These are phyloP conservation scores for Lycium barbarum DNA, from an alignment of 257 asterid species.

Conservation along the genomic window DNA sequence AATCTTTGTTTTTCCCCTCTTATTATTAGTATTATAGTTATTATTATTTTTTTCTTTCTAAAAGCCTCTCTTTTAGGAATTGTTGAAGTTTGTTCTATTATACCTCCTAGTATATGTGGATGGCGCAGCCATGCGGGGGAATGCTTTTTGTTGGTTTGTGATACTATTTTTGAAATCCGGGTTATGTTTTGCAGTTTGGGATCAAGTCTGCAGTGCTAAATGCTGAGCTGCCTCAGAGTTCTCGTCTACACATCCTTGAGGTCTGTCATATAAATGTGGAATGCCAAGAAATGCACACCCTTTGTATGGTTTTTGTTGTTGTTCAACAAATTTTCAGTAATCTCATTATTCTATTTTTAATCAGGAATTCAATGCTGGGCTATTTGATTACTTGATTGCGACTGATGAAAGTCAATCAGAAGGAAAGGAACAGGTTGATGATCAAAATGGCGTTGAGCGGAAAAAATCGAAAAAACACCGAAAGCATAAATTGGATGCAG, in stretches of 20 bases:
- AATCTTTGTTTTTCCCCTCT: not conserved
- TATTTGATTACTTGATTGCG: conserved; percentile 91
- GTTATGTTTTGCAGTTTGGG: conserved; percentile 67
- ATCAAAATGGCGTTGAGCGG: conserved; percentile 47
- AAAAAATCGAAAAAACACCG: conserved; percentile 61
- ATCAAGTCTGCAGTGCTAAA: conserved; percentile 88
- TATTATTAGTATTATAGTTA: not conserved
- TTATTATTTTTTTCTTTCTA: not conserved
- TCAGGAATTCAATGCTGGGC: conserved; percentile 96
- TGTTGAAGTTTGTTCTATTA: not conserved
- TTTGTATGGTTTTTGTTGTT: not conserved
- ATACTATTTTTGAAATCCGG: not conserved
- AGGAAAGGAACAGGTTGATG: conserved; percentile 52
- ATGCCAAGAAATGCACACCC: conserved; percentile 19
- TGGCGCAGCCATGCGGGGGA: not conserved
- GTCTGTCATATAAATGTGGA: conserved; percentile 42
- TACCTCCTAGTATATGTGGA: not conserved
- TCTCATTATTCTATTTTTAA: conserved; percentile 30
- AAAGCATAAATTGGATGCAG: conserved; percentile 77
- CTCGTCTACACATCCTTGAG: conserved; percentile 96
- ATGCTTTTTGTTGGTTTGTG: not conserved
- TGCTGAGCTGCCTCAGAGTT: conserved; percentile 97
- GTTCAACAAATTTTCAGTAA: not conserved
- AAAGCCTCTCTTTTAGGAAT: not conserved
- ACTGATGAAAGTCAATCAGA: conserved; percentile 67